These are phyloP conservation scores for Candida tallmaniae DNA, from an alignment of 805 yeast genomes.

Conservation along the genomic window DNA sequence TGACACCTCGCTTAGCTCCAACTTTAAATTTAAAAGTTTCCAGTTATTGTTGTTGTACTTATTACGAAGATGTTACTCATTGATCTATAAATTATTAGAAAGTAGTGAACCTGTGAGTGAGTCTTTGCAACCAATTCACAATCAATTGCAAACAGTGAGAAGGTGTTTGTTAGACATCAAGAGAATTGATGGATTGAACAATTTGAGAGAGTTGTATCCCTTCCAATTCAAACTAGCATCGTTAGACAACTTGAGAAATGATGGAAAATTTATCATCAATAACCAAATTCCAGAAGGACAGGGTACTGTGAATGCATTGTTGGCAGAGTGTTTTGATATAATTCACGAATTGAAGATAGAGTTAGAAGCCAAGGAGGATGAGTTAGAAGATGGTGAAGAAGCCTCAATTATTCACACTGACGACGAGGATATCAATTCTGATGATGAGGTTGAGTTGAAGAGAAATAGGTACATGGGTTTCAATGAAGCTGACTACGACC, in stretches of 20 bases:
- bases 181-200: constrained; percentile 86
- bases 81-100: constrained; percentile 83
- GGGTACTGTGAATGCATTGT: constrained; percentile 84
- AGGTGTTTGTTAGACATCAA: constrained; percentile 86
- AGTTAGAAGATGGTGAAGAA: constrained; percentile 11
- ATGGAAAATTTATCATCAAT: constrained; percentile 88
- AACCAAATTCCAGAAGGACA: constrained; percentile 97
- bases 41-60: constrained; percentile 62
- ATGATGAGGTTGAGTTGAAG: constrained; percentile 43
- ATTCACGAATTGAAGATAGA: constrained; percentile 87
- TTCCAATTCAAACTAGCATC: constrained; percentile 92
- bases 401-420: constrained; percentile 15
- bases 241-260: constrained; percentile 78
- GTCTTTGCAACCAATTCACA: constrained; percentile 87
- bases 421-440: constrained; percentile 29
- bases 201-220: constrained; percentile 88
- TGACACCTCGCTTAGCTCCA: constrained; percentile 26
- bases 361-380: constrained; percentile 58
- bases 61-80: constrained; percentile 85
- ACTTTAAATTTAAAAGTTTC: constrained; percentile 26
- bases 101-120: constrained; percentile 95
- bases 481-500: constrained; percentile 43
- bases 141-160: constrained; percentile 87
- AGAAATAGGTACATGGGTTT: constrained; percentile 40
- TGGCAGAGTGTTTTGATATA: constrained; percentile 93